Base-by-base conservation (phyloP, 2,329 filamentous ascomycete genomes). In the Monosporascus sp. region DNA sequence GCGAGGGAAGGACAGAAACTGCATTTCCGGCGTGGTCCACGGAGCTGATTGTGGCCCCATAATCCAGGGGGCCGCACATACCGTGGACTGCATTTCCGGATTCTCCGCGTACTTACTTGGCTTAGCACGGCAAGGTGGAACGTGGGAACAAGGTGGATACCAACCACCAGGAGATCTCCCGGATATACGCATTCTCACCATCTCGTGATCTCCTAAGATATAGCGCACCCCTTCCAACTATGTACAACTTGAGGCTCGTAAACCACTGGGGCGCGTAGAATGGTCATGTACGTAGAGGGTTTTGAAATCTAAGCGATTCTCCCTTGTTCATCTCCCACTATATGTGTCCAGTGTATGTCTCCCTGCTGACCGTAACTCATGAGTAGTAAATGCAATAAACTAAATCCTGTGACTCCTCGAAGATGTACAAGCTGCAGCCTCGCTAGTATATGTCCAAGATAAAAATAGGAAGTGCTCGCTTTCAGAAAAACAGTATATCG, bases 401-500 rank as follows among this genome's bases (percentile, higher is more conserved):
- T n/a, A 47, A 17, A 46, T 16, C 20, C 43, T 5, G 14, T 14
- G 7, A 48, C 17, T 19, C 40, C 40, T 36, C 14, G 4, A 34
- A 34, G 17, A 41, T 20, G 14, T 50, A 38, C 26, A 41, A n/a
- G 22, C 3, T 11, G 19, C 11, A 22, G 31, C 17, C 11, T 7
- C 26, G 17, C 31, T 48, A 34, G 7, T 51, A n/a, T 48, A 49
- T 27, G 20, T 38, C 20, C 51, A 45, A 40, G 22, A 34, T 34
- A 31, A 5, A 9, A 22, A 5, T 43, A 43, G 40, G 24, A 41
- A n/a, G 45, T n/a, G 34, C 49, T 49, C 19, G 45, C 31, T 26
- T 34, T 14, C 53, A 94, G 65, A 94, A 95, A 70, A 93, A 90
- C 60, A 92, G 67, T 60, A 94, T 64, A 66, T 92, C 83, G 16